Conservation (phyloP, 805 yeast species). For the Suhomyces pyralidae region DNA sequence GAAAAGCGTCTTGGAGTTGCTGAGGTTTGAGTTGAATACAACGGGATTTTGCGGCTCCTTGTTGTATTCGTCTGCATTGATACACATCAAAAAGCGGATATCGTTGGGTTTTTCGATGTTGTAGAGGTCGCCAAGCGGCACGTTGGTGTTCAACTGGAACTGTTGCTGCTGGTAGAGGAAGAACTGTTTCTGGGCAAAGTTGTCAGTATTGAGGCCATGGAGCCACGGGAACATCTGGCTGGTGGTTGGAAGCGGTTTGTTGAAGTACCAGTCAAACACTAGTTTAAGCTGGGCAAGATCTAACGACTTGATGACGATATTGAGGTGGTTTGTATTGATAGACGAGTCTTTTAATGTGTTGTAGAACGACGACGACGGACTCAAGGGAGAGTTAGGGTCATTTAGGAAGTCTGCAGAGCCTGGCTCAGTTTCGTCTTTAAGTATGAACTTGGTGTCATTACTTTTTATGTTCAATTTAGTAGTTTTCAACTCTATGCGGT, state of each 20-base stretch:
- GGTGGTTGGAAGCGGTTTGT: conserved; percentile 55
- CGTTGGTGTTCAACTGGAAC: not conserved
- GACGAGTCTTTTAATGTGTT: not conserved
- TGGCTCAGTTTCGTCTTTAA: not conserved
- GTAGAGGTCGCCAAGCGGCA: conserved; percentile 3
- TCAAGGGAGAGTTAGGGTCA: conserved; percentile 1
- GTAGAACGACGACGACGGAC: conserved; percentile 1
- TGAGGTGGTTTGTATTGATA: not conserved
- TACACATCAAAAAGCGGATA: conserved; percentile 41
- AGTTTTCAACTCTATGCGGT: conserved; percentile 35
- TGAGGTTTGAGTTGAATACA: conserved; percentile 1
- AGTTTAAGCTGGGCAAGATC: conserved; percentile 7
- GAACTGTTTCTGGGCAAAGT: conserved; percentile 52
- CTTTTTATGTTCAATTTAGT: conserved; percentile 27
- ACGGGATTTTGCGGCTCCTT: not conserved
- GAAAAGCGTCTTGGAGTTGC: not conserved
- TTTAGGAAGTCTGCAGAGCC: not conserved
- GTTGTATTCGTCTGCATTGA: conserved; percentile 16
- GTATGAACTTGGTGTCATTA: not conserved
- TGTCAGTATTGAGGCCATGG: conserved; percentile 66
- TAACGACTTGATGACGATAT: conserved; percentile 13
- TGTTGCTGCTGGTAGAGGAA: conserved; percentile 31
- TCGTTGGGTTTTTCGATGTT: conserved; percentile 20
- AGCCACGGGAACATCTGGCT: conserved; percentile 83
- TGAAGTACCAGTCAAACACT: conserved; percentile 38